Evolutionary conservation across 352 stramenopile species (phyloP), one percentile per base, ranked within the genome.

Genomic region (Pythium oligandrum): DNA sequence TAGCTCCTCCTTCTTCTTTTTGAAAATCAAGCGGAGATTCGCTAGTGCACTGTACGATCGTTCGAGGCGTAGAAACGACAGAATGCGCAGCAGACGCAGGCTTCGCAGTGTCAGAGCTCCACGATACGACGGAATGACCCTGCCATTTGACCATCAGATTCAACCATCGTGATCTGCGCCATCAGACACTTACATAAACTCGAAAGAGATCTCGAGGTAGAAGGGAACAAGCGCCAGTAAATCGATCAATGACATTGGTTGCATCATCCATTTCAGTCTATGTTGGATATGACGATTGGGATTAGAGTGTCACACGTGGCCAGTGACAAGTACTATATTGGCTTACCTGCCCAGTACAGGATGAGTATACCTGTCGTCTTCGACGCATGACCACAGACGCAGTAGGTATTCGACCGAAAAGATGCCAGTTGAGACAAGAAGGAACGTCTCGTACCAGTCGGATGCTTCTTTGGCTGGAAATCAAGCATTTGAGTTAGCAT

Each of bases 51-150:
- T 67, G 51, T 93, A 93, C 7, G 81, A 90, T 2, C 79, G 73
- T 53, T 93, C 83, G 4, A 92, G 59, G 4, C 83, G 79, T 42
- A 92, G 48, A 43, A 93, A 92, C 33, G 82, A 92, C 61, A 93
- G 80, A 52, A 93, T 79, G 0, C 83, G 73, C 33, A 93, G 59
- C 6, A 93, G 57, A 1, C 83, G 75, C 49, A 93, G 72, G 0
- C 75, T 79, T 48, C 83, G 73, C 30, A 93, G 56, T 8, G 81
- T 91, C 55, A 93, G 55, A 2, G 83, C 55, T 1, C 81, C 83
- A 11, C 78, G 69, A 4, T 70, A 83, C 3, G 70, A 71, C 32
- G 74, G 48, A 32, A 53, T 53, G 8, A 70, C 36, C 51, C 74
- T 88, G 45, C 26, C 12, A 42, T 8, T 42, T 12, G 12, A 12